phyloP scores from a whole-genome alignment of 1,284 basidiomycete species.

The Leccinum fuscescens region DNA sequence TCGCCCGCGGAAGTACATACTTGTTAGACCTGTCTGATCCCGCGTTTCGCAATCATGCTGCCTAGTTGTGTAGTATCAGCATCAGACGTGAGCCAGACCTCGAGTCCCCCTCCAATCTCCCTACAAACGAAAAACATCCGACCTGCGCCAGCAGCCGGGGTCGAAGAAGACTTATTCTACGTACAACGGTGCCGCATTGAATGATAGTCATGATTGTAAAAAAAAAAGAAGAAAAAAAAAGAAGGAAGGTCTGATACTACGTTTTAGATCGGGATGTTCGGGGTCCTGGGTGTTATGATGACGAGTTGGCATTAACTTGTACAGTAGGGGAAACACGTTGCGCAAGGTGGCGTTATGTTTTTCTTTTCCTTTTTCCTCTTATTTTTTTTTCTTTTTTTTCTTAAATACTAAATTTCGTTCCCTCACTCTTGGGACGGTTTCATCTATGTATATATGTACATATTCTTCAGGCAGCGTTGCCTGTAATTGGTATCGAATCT shows the following conservation, averaged over 20 bases:
- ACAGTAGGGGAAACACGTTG: neutral
- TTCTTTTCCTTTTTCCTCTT: neutral
- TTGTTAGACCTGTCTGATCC: neutral
- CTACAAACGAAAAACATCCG: neutral
- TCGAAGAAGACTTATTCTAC: neutral
- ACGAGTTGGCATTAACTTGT: neutral
- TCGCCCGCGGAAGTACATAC: neutral
- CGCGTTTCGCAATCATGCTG: neutral
- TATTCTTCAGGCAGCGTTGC: neutral
- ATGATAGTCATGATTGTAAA: neutral
- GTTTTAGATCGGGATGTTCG: neutral
- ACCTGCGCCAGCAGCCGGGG: neutral
- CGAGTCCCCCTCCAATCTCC: neutral
- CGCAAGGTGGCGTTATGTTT: neutral
- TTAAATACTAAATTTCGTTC: neutral
- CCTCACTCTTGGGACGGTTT: neutral
- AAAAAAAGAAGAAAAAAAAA: neutral
- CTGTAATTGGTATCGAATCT: neutral
- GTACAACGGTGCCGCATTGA: neutral
- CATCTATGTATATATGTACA: neutral
- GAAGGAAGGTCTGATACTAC: neutral
- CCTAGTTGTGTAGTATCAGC: neutral
- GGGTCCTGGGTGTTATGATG: neutral
- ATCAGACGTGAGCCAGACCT: neutral
- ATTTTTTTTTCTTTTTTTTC: neutral